These are phyloP conservation scores for Mycosphaerella arachidis DNA, from an alignment of 2,329 filamentous ascomycete species.

Conservation along the genomic window DNA sequence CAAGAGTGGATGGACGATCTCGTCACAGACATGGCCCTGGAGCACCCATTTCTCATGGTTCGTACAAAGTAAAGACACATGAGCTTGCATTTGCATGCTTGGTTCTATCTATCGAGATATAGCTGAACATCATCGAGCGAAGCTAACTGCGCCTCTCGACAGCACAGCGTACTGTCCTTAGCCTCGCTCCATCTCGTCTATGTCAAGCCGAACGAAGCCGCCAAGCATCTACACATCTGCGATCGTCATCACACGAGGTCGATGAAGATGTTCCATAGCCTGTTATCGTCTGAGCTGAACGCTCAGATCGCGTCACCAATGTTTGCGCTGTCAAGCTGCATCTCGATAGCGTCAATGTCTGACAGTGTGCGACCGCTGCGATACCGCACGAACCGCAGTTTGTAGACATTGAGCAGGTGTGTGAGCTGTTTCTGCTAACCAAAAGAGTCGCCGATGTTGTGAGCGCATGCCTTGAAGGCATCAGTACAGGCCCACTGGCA, in stretches of 20 bases:
- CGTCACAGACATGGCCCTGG: conserved; percentile 10
- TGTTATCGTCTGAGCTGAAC: conserved; percentile 3
- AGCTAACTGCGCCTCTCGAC: not conserved
- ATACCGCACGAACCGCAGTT: conserved; percentile 11
- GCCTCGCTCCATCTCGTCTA: conserved; percentile 14
- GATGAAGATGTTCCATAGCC: conserved; percentile 6
- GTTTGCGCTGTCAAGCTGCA: conserved; percentile 10
- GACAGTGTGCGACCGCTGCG: conserved; percentile 15
- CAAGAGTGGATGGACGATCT: conserved; percentile 17
- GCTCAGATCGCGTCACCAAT: conserved; percentile 10
- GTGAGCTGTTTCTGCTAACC: conserved; percentile 22
- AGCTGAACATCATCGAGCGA: not conserved
- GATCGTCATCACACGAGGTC: conserved; percentile 14
- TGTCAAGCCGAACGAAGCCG: not conserved
- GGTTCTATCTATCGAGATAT: no score
- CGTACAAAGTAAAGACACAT: not conserved
- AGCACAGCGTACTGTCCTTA: conserved; percentile 13
- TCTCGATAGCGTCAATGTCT: conserved; percentile 15
- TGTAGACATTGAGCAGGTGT: conserved; percentile 21
- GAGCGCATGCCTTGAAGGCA: conserved; percentile 8
- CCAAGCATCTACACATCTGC: conserved; percentile 9
- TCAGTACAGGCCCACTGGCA: conserved; percentile 13
- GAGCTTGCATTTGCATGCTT: no score
- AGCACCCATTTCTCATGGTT: conserved; percentile 5
- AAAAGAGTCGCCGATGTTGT: conserved; percentile 20